Base-by-base conservation (phyloP, 2,329 filamentous ascomycete genomes). In the Cryphonectria nitschkei region DNA sequence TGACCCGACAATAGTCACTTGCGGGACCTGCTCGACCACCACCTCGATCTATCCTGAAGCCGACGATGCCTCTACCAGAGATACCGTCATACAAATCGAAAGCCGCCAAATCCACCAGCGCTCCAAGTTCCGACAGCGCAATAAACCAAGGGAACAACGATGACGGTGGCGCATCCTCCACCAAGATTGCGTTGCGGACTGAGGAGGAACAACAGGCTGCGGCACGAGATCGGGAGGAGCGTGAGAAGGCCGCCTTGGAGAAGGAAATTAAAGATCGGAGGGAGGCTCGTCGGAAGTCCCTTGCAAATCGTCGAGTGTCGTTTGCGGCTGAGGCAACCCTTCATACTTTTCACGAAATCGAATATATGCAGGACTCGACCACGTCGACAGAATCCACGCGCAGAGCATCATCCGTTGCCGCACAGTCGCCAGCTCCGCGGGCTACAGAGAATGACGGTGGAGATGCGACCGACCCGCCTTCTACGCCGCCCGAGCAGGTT, bases 311-410 rank as follows among this genome's bases (percentile, higher is more conserved):
- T 77, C 90, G 96, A 78, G 96, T 99, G 46, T 98, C 95, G 0
- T 99, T 99, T 81, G 96, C 96, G 5, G 96, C 96, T 0, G 96
- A 99, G 82, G 96, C 96, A 16, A 99, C 96, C 3, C 86, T 99
- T 50, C 96, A 99, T 79, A 99, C 96, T 0, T 98, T 97, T 87
- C 95, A 98, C 78, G 95, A 96, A 69, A 89, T 98, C 61, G 95
- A 98, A 77, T 92, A 95, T 73, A 87, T 90, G 78, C 94, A 95
- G 77, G 95, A 98, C 78, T 93, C 93, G 29, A 97, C 94, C 1
- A 92, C 91, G 9, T 92, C 92, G 0, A 92, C 90, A 0, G 93
- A 95, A 74, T 90, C 90, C 14, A 93, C 92, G 16, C 85, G 93
- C 75, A 88, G 93, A 73, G 89, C 90, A 67, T 96, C 94, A 3